These are phyloP conservation scores for Solanum ossicruentum DNA, from an alignment of 257 asterid species.

Conservation along the genomic window DNA sequence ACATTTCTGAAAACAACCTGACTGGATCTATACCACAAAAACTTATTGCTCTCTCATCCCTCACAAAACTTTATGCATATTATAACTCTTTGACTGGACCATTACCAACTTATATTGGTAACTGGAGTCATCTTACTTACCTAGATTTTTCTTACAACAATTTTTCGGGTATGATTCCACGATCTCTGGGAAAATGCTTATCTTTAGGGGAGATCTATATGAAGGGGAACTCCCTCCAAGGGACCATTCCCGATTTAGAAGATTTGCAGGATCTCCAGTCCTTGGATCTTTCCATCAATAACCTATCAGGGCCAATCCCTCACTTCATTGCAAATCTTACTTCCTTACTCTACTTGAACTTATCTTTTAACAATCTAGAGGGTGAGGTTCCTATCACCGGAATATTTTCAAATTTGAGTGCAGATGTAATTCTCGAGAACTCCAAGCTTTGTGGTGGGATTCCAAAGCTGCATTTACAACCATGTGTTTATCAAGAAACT, in stretches of 20 bases:
- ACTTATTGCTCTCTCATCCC: slow-evolving; percentile 15
- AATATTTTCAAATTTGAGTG: slow-evolving; percentile 17
- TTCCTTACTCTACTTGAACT: slow-evolving; percentile 17
- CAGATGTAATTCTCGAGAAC: slow-evolving; percentile 12
- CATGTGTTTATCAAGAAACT: slow-evolving; percentile 14
- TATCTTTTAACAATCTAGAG: slow-evolving; percentile 34
- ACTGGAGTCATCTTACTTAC: slow-evolving; percentile 22
- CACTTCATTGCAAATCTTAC: slow-evolving; percentile 9
- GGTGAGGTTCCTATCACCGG: slow-evolving; percentile 29
- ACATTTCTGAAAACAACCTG: slow-evolving; percentile 21
- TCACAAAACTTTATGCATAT: slow-evolving; percentile 14
- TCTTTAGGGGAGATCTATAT: slow-evolving; percentile 13
- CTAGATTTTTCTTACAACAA: slow-evolving; percentile 27
- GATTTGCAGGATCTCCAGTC: slow-evolving; percentile 10
- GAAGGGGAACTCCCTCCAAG: slow-evolving; percentile 21
- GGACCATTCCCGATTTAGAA: slow-evolving; percentile 21
- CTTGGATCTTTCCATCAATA: slow-evolving; percentile 29
- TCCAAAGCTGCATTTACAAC: slow-evolving; percentile 9
- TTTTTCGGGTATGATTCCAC: slow-evolving; percentile 27
- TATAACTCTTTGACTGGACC: slow-evolving; percentile 25
- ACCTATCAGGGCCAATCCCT: slow-evolving; percentile 31
- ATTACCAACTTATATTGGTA: slow-evolving; percentile 18
- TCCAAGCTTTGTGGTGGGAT: slow-evolving; percentile 34
- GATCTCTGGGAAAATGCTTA: slow-evolving; percentile 17
- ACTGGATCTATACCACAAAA: slow-evolving; percentile 30